Base-by-base conservation (phyloP, 441 rosid species). In the Jatropha multifida region DNA sequence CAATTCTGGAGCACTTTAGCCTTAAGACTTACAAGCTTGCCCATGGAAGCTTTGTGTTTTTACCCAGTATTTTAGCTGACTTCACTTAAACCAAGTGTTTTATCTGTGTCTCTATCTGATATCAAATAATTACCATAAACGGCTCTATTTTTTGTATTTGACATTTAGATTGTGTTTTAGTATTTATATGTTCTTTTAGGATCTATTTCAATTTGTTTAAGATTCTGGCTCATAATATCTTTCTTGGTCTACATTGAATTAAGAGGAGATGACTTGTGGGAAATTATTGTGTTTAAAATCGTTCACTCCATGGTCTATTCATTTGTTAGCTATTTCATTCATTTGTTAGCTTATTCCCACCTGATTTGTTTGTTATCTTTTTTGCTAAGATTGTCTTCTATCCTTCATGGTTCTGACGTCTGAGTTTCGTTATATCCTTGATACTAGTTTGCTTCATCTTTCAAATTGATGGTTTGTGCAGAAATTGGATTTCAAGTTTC, bases 401-500 rank as follows among this genome's bases (percentile, higher is more conserved):
- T 27, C 5, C 27, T 37, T 60, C 17, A 11, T 51, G 1, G 1
- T 7, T 1, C 0, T 42, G 7, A 46, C 23, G n/a, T 20, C 56
- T 62, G 32, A 32, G 32, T 32, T 32, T 32, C 2, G 1, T 37
- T 38, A 38, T 72, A 23, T 54, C n/a, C 27, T 40, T 41, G 49
- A 55, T 4, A 42, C 17, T 38, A 68, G 54, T 8, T 61, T 15
- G 49, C 18, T 37, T 69, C 64, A 58, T 65, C 8, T 58, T 37
- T 72, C 48, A 71, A 52, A 58, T 70, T 17, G 40, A 69, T 59
- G 27, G 26, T 38, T 42, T 69, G 49, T 18, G 18, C 92, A 96
- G 99, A 96, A 91, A 88, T 64, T 91, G 88, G 97, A 96, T 79
- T 92, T 96, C 89, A 94, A 96, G 86, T 96, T 94, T 76, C 99